These are phyloP conservation scores for Rubus idaeus DNA, from an alignment of 306 rosid genomes.

Conservation along the genomic window DNA sequence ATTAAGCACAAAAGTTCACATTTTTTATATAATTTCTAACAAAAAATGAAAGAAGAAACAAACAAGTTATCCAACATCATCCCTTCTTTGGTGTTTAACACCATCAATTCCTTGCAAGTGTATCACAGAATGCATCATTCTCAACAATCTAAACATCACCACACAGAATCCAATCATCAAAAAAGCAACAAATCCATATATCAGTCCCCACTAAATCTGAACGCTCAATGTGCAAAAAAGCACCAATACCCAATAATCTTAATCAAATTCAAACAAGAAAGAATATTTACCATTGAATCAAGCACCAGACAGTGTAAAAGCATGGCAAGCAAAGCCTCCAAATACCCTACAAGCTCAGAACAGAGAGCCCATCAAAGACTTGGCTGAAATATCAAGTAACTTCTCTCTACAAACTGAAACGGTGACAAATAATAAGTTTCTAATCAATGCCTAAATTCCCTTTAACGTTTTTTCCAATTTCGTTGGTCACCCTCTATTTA, in stretches of 20 bases:
- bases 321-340: conserved; percentile 14
- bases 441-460: not conserved
- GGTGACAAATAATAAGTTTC: not conserved
- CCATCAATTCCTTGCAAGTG: not conserved
- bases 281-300: conserved; percentile 27
- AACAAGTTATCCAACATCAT: not conserved
- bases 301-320: conserved; percentile 4
- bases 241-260: not conserved
- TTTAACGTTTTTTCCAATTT: not conserved
- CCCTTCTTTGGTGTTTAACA: not conserved
- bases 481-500: not conserved
- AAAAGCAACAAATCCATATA: not conserved
- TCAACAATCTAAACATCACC: not conserved
- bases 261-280: conserved; percentile 5
- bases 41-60: not conserved
- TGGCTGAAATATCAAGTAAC: not conserved
- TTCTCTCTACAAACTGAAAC: not conserved
- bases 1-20: not conserved
- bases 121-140: conserved; percentile 10
- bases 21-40: not conserved
- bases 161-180: not conserved
- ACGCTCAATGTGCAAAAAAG: not conserved
- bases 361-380: not conserved
- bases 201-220: not conserved
- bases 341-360: conserved; percentile 11